These are phyloP conservation scores for Dictyostelium brefeldianum DNA, from an alignment of 78 protist genomes.

Conservation along the genomic window DNA sequence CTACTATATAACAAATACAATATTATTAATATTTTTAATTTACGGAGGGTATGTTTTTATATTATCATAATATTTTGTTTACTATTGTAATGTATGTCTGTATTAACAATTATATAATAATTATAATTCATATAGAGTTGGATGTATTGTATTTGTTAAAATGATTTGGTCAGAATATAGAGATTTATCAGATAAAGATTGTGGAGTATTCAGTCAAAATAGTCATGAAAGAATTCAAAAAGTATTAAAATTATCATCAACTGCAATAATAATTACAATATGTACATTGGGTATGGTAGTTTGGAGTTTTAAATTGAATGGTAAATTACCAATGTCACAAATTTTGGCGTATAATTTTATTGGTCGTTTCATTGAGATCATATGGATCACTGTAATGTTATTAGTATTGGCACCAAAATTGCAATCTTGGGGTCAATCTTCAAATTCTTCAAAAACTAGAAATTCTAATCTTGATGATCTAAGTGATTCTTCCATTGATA, in stretches of 20 bases:
- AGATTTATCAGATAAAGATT: slow-evolving; percentile 47
- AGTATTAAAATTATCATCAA: slow-evolving; percentile 20
- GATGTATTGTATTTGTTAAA: slow-evolving; percentile 58
- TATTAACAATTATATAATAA: not conserved
- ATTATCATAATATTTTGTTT: not conserved
- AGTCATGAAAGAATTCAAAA: slow-evolving; percentile 59
- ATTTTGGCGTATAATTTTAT: slow-evolving; percentile 31
- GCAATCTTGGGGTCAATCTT: slow-evolving; percentile 50
- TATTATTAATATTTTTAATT: slow-evolving; percentile 27
- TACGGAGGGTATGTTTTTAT: slow-evolving; percentile 53
- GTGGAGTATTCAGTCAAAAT: slow-evolving; percentile 52
- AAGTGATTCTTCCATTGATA: slow-evolving; percentile 14
- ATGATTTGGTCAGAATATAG: slow-evolving; percentile 75
- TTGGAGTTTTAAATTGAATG: slow-evolving; percentile 9
- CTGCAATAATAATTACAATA: slow-evolving; percentile 34
- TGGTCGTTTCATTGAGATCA: slow-evolving; percentile 36
- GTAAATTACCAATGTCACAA: not conserved
- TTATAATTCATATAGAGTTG: slow-evolving; percentile 19
- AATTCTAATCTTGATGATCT: slow-evolving; percentile 8
- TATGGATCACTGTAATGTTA: slow-evolving; percentile 51
- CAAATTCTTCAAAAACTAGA: not conserved
- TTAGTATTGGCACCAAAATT: slow-evolving; percentile 56
- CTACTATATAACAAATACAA: slow-evolving; percentile 20
- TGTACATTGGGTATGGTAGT: slow-evolving; percentile 30
- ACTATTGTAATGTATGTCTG: not conserved